Base-by-base conservation (phyloP, 768 basidiomycete species). In the Pleurotus salmoneostramineus region DNA sequence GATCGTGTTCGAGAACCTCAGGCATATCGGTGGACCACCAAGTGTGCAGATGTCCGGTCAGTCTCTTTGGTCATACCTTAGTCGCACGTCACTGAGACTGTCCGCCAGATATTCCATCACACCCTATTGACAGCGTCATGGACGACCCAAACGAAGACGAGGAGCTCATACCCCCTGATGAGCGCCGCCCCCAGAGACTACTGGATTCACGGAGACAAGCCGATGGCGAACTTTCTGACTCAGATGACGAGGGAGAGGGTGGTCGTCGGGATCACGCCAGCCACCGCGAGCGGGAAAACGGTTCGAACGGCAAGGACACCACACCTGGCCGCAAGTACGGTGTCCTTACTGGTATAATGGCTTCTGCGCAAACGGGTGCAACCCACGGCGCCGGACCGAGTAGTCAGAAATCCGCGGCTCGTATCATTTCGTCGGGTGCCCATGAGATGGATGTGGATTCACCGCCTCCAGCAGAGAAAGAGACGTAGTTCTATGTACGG, bases 171-270 rank as follows among this genome's bases (percentile, higher is more conserved):
- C 80, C 89, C 50, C 78, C 87, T 12, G 84, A 99, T 66, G 83
- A 83, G 8, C 83, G 95, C 50, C 81, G 91, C 62, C 86, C 89
- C 21, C 83, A 82, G 63, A 82, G 88, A 12, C 71, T 93, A 6
- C 82, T 95, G 35, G 96, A 99, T 68, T 82, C 86, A 21, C 79
- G 87, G 21, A 79, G 89, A 60, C 94, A 95, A 68, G 83, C 82
- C 4, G 93, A 96, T 42, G 90, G 89, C 17, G 93, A 95, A 66
- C 79, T 97, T 10, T 97, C 94, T 5, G 97, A 99, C 70, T 98
- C 97, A 1, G 97, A 99, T 62, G 97, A 99, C 68, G 97, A 99
- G 72, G 95, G 93, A 14, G 89, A 90, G 64, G 95, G 92, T 46
- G 91, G 87, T 1, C 81, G 95, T 56, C 78, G 87, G 58, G 80